Evolutionary conservation across 164 flowering plant genomes (phyloP).

Genomic region (Aristolochia contorta): DNA sequence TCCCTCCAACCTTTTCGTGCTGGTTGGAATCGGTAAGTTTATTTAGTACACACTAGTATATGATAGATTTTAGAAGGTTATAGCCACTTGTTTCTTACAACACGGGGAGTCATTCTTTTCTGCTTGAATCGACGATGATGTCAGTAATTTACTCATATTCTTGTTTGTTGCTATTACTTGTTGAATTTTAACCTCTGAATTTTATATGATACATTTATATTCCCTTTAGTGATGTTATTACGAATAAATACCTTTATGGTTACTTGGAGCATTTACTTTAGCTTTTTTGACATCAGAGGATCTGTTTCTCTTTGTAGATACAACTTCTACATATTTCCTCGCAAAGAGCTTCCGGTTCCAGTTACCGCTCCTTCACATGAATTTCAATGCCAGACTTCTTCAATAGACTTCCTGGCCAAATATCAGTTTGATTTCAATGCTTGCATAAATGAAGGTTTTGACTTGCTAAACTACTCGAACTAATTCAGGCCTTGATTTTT

Average conservation of each 20-base stretch:
- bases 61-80: too few relatives aligned
- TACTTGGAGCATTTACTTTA: too few relatives aligned
- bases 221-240: background rate
- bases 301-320: conserved; percentile 38
- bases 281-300: background rate
- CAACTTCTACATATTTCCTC: conserved; percentile 88
- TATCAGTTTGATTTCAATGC: conserved; percentile 87
- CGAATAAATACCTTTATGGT: too few relatives aligned
- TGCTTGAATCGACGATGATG: too few relatives aligned
- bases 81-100: background rate
- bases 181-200: too few relatives aligned
- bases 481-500: background rate
- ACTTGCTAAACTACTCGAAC: background rate
- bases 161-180: too few relatives aligned
- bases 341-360: conserved; percentile 50
- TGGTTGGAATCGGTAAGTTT: too few relatives aligned
- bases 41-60: too few relatives aligned
- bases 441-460: conserved; percentile 76
- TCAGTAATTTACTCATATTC: too few relatives aligned
- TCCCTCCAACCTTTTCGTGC: too few relatives aligned
- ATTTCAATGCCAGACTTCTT: conserved; percentile 81
- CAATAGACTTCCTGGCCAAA: conserved; percentile 78
- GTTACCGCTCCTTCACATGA: conserved; percentile 39
- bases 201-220: too few relatives aligned
- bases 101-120: too few relatives aligned